phyloP scores from a whole-genome alignment of 306 rosid species.

The Aeschynomene evenia region DNA sequence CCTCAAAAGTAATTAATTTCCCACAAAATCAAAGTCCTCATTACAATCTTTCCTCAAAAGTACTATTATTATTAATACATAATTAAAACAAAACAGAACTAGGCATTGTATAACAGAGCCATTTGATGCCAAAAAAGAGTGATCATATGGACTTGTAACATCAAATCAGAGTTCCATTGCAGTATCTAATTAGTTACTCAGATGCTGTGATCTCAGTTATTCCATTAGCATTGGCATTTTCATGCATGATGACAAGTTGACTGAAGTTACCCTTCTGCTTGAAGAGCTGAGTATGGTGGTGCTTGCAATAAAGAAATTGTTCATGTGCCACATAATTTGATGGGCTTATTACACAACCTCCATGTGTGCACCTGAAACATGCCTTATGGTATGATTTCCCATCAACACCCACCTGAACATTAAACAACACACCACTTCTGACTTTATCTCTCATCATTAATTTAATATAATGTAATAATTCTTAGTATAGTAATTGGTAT shows the following conservation, averaged over 20 bases:
- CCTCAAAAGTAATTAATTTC: conserved; percentile 24
- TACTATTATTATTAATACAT: conserved; percentile 1
- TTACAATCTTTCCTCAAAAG: conserved; percentile 27
- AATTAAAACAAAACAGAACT: not conserved
- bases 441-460: too few species aligned
- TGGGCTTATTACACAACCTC: conserved; percentile 89
- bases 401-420: conserved; percentile 86
- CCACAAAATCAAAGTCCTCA: conserved; percentile 32
- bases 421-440: too few species aligned
- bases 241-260: conserved; percentile 63
- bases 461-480: too few species aligned
- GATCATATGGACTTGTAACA: conserved; percentile 13
- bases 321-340: conserved; percentile 92
- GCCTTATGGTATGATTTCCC: conserved; percentile 74
- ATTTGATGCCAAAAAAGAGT: conserved; percentile 14
- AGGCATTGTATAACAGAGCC: conserved; percentile 31
- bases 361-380: conserved; percentile 87
- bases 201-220: conserved; percentile 43
- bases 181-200: conserved; percentile 30
- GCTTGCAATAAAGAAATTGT: conserved; percentile 82
- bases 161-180: not conserved
- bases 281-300: conserved; percentile 90
- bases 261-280: conserved; percentile 91
- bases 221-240: conserved; percentile 26
- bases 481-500: too few species aligned